These are phyloP conservation scores for Suillus plorans DNA, from an alignment of 768 basidiomycete genomes.

Conservation along the genomic window DNA sequence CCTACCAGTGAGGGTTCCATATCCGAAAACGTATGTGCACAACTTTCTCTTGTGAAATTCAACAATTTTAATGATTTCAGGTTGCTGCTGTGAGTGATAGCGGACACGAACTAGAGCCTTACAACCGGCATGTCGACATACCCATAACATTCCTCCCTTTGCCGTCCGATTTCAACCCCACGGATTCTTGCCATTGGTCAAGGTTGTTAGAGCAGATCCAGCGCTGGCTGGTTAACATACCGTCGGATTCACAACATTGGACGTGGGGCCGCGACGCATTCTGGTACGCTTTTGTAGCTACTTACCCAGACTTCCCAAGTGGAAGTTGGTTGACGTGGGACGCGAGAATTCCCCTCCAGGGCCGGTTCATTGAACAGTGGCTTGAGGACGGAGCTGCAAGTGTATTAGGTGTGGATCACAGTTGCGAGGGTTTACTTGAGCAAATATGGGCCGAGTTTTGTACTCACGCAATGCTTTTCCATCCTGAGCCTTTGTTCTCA, in stretches of 20 bases:
- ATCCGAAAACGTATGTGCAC: neutral
- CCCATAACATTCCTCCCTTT: no score
- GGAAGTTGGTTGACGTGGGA: slow-evolving; percentile 10
- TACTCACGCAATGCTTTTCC: slow-evolving; percentile 2
- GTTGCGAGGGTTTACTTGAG: neutral
- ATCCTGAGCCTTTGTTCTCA: neutral
- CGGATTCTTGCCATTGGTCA: neutral
- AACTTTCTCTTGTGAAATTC: neutral
- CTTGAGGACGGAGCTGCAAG: neutral
- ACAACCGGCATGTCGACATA: neutral
- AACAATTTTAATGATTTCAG: neutral
- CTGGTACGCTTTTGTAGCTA: slow-evolving; percentile 11
- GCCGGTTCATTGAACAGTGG: slow-evolving; percentile 10
- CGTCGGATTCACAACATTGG: slow-evolving; percentile 5
- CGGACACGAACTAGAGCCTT: neutral
- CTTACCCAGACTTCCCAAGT: slow-evolving; percentile 7
- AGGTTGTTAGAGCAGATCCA: slow-evolving; percentile 1
- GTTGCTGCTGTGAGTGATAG: neutral
- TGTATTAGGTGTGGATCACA: neutral
- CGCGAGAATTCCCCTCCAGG: slow-evolving; percentile 5
- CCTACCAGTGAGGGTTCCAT: neutral
- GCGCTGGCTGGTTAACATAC: slow-evolving; percentile 4
- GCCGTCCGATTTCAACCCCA: neutral
- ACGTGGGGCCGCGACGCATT: slow-evolving; percentile 4
- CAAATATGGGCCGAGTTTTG: slow-evolving; percentile 4